phyloP scores from a whole-genome alignment of 2,329 filamentous ascomycete genomes.

The Calonectria henricotiae region DNA sequence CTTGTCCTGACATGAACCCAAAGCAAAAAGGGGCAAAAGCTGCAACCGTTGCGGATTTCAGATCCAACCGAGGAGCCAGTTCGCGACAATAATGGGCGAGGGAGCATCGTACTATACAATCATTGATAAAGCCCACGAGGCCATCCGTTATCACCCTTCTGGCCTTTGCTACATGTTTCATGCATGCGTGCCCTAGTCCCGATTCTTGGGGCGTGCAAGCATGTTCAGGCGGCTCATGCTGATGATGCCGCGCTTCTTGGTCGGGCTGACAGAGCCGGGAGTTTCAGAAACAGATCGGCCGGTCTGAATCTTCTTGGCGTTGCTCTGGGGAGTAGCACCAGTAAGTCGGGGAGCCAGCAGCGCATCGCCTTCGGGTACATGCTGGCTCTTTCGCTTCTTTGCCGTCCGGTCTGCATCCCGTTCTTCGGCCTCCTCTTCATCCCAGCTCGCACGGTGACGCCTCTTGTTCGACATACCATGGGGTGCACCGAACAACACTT shows the following conservation, averaged over 20 bases:
- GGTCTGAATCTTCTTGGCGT: constrained; percentile 58
- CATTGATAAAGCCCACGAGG: constrained; percentile 24
- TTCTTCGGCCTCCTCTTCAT: constrained; percentile 70
- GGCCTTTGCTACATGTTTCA: constrained; percentile 19
- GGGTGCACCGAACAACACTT: constrained; percentile 65
- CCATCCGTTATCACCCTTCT: constrained; percentile 5
- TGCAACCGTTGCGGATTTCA: constrained; percentile 19
- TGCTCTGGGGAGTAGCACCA: constrained; percentile 55
- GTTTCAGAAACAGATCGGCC: constrained; percentile 48
- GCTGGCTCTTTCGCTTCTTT: constrained; percentile 73
- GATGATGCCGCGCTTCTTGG: constrained; percentile 69
- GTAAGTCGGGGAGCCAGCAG: constrained; percentile 67
- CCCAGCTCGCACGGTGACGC: constrained; percentile 72
- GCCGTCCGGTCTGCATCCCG: constrained; percentile 66
- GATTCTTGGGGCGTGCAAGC: constrained; percentile 74
- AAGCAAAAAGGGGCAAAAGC: constrained; percentile 10
- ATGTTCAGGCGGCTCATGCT: constrained; percentile 75
- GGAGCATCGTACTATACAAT: constrained; percentile 48
- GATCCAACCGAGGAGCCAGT: constrained; percentile 7
- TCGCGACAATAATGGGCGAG: constrained; percentile 29
- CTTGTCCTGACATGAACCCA: background rate
- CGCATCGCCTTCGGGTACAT: constrained; percentile 68
- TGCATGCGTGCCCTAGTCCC: constrained; percentile 59
- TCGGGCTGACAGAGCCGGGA: constrained; percentile 60
- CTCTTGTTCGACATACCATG: constrained; percentile 80